These are phyloP conservation scores for Plenodomus biglobosus DNA, from an alignment of 2,329 filamentous ascomycete species.

Conservation along the genomic window DNA sequence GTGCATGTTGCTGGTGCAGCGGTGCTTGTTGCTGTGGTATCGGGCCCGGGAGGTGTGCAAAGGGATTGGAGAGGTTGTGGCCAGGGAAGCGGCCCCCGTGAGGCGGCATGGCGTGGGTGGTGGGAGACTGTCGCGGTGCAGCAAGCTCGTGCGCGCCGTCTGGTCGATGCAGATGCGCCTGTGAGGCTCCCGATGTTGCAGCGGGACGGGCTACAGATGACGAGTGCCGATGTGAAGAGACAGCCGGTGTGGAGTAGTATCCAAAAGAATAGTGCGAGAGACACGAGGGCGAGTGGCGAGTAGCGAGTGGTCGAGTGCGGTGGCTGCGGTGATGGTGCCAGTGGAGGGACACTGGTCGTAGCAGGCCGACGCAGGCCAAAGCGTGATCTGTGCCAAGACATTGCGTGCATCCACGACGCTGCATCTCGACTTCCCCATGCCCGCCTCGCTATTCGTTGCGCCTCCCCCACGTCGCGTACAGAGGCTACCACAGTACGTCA, in stretches of 20 bases:
- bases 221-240: background rate
- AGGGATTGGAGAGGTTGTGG: slow-evolving; percentile 61
- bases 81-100: slow-evolving; percentile 60
- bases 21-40: slow-evolving; percentile 22
- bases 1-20: slow-evolving; percentile 44
- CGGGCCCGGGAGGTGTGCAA: slow-evolving; percentile 56
- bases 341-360: no score
- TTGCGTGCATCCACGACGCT: background rate
- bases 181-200: background rate
- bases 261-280: background rate
- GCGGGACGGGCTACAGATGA: background rate
- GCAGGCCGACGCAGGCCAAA: background rate
- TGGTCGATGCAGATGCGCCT: background rate
- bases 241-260: background rate
- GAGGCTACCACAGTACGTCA: slow-evolving; percentile 32
- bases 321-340: background rate
- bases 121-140: slow-evolving; percentile 3
- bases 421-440: background rate
- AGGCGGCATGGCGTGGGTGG: slow-evolving; percentile 55
- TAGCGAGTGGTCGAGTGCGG: background rate
- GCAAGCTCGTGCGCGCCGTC: background rate
- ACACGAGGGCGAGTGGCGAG: background rate
- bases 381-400: slow-evolving; percentile 16
- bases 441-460: slow-evolving; percentile 8
- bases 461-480: slow-evolving; percentile 17